Percentiles rank a stretch among this genome's conserved stretches.
Evolutionary conservation across 106 monocot species (phyloP).

Genomic region (Dendrobium catenatum): DNA sequence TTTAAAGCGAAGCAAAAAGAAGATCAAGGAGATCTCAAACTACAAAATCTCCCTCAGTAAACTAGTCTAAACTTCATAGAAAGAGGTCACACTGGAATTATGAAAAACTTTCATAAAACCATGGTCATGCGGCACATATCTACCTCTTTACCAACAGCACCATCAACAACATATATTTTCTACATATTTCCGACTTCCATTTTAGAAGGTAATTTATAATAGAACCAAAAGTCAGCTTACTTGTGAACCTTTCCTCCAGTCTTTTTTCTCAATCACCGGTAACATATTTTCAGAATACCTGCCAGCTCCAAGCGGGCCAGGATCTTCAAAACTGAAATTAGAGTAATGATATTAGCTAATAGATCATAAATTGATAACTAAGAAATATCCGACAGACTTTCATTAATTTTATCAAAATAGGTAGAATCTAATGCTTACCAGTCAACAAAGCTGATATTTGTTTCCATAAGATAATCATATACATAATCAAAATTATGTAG

Average conservation of each 20-base stretch:
- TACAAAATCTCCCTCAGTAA: too few relatives aligned
- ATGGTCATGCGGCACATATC: too few relatives aligned
- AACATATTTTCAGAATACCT: constrained; percentile 80
- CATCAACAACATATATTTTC: too few relatives aligned
- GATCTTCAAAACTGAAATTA: constrained; percentile 67
- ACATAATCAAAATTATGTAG: constrained; percentile 63
- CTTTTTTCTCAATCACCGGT: constrained; percentile 79
- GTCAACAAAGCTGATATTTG: constrained; percentile 75
- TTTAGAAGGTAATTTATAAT: not conserved
- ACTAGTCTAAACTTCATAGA: too few relatives aligned
- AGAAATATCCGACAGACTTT: not conserved
- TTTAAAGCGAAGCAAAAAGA: too few relatives aligned
- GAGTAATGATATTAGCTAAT: not conserved
- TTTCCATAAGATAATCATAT: constrained; percentile 59
- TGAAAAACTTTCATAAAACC: too few relatives aligned
- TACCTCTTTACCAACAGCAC: too few relatives aligned
- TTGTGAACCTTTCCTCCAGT: constrained; percentile 91
- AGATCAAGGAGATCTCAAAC: too few relatives aligned
- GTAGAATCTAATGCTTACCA: constrained; percentile 31
- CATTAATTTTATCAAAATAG: constrained; percentile 2
- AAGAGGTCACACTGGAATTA: too few relatives aligned
- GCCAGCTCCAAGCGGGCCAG: constrained; percentile 81
- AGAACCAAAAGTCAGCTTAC: constrained; percentile 17
- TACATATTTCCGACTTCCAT: not conserved
- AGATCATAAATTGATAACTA: not conserved